Evolutionary conservation across 495 filamentous ascomycete species (phyloP).

Genomic region (Penicillium roqueforti): DNA sequence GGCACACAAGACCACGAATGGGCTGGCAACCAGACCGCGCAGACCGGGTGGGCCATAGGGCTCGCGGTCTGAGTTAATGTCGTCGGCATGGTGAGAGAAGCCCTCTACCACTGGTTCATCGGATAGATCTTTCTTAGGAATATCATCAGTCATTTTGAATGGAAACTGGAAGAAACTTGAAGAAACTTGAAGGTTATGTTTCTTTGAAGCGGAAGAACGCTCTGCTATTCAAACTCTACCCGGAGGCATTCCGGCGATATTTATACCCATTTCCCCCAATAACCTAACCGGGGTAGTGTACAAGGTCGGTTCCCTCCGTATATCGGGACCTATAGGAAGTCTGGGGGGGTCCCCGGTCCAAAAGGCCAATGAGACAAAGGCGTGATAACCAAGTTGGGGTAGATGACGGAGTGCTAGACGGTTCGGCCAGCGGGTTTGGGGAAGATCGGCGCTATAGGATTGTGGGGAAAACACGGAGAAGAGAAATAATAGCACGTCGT

Average conservation of each 20-base stretch:
- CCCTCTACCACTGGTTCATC: conserved; percentile 22
- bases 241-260: neutral
- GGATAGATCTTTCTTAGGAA: conserved; percentile 16
- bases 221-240: neutral
- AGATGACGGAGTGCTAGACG: neutral
- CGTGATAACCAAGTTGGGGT: neutral
- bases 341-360: neutral
- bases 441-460: conserved; percentile 4
- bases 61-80: conserved; percentile 35
- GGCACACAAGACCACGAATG: conserved; percentile 51
- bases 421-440: neutral
- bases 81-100: conserved; percentile 43
- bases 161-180: neutral
- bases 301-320: neutral
- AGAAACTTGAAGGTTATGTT: neutral
- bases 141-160: conserved; percentile 14
- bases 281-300: neutral
- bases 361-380: neutral
- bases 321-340: neutral
- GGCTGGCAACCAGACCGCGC: conserved; percentile 44
- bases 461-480: conserved; percentile 1
- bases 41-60: conserved; percentile 48
- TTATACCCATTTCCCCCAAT: neutral
- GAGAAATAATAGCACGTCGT: neutral
- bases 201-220: neutral